Evolutionary conservation across 1,284 basidiomycete species (phyloP), one percentile per base, ranked within the genome.

Genomic region (Trametes polyzona): DNA sequence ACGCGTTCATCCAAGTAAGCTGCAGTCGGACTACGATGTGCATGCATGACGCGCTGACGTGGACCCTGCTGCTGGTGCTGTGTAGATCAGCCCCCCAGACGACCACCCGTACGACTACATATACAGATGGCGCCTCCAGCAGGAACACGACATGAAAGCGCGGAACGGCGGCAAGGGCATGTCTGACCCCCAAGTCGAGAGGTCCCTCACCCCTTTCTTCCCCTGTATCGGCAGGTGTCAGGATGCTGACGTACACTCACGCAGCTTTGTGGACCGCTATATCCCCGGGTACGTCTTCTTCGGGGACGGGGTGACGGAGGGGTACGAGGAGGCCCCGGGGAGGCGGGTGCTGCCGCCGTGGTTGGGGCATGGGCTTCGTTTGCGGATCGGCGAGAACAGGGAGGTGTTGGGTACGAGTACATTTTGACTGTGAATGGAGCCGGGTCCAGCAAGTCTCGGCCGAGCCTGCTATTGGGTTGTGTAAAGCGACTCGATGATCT

Each of bases 261-360:
- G 10, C 65, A 90, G 86, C 47, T 92, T 90, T 69, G 82, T 91
- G 3, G 86, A 89, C 69, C 85, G 92, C 3, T 93, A 93, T 69
- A 92, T 94, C 56, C 92, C 92, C 1, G 92, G 91, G 4, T 94
- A 94, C 67, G 83, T 93, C 55, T 90, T 93, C 70, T 92, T 90
- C 66, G 81, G 79, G 1, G 77, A 81, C 36, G 78, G 81, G 7
- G 69, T 80, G 14, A 67, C 70, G 4, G 48, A 67, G 11, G 74
- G 73, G 1, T 61, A 56, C 21, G 29, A 63, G 4, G 59, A 59
- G 23, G 44, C 36, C 5, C 47, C 57, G 10, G 69, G 68, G 0
- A 41, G 46, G 21, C 43, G 41, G 8, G 57, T 47, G 23, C 46
- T 40, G 19, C 70, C 70, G 17, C 67, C 69, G 23, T 73, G 71